These are phyloP conservation scores for Umbellularia californica DNA, from an alignment of 164 flowering plant species.

Conservation along the genomic window DNA sequence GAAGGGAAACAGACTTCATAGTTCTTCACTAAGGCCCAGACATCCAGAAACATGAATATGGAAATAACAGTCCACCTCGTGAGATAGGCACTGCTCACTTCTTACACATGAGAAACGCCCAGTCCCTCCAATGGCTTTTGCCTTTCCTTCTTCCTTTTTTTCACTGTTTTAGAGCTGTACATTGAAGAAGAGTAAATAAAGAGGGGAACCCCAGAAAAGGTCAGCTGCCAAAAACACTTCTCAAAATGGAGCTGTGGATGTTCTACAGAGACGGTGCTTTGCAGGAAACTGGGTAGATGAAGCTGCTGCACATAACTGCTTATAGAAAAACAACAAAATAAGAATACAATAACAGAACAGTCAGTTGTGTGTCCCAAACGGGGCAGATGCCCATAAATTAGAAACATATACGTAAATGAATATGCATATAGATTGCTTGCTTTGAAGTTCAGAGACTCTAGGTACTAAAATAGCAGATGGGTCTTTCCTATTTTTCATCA, in stretches of 20 bases:
- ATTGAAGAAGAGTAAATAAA: neutral
- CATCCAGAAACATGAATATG: too few species aligned
- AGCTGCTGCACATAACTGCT: slow-evolving; percentile 27
- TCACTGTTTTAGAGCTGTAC: slow-evolving; percentile 1
- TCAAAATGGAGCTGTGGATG: slow-evolving; percentile 61
- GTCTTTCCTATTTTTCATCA: neutral
- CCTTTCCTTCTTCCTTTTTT: neutral
- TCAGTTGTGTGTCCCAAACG: neutral
- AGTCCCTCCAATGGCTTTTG: neutral
- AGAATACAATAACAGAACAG: neutral
- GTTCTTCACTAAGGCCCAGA: too few species aligned
- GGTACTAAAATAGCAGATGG: neutral
- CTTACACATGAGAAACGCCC: neutral
- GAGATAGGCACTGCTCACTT: too few species aligned
- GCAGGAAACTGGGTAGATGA: slow-evolving; percentile 29
- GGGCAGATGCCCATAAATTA: neutral
- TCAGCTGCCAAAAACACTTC: slow-evolving; percentile 4
- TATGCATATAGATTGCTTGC: neutral
- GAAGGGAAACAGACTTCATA: too few species aligned
- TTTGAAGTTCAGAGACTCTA: neutral
- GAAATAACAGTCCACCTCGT: too few species aligned
- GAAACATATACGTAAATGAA: too few species aligned
- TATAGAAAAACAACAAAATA: neutral
- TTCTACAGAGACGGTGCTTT: slow-evolving; percentile 36
- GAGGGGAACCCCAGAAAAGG: neutral